Evolutionary conservation across 192 early-diverging fungal genomes (phyloP).

Genomic region (Podochytrium sp.): DNA sequence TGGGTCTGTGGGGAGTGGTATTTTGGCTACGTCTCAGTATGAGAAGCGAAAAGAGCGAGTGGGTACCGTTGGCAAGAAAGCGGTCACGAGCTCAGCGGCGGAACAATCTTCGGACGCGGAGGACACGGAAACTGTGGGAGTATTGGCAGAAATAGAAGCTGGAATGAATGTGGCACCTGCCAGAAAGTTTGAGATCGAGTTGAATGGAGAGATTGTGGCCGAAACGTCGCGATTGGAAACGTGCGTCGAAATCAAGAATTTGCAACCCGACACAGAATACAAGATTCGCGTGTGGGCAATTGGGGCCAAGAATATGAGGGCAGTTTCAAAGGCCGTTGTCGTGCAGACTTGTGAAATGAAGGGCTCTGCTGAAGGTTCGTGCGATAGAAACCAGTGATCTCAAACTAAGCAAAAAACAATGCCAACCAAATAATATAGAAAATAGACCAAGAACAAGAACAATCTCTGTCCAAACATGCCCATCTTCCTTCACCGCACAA

Average conservation of each 20-base stretch:
- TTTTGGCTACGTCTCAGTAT: no score
- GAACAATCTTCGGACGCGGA: neutral
- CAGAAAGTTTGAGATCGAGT: slow-evolving; percentile 35
- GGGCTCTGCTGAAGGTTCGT: neutral
- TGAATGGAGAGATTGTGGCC: slow-evolving; percentile 44
- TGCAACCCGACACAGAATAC: slow-evolving; percentile 26
- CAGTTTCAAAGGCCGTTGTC: slow-evolving; percentile 30
- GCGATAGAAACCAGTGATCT: neutral
- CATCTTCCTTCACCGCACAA: no score
- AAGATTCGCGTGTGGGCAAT: slow-evolving; percentile 47
- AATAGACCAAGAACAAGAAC: no score
- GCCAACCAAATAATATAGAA: no score
- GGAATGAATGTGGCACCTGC: slow-evolving; percentile 17
- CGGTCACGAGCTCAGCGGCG: neutral
- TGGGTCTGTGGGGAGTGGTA: no score
- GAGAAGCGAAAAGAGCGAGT: no score
- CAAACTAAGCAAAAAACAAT: no score
- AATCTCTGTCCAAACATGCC: no score
- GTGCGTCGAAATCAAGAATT: slow-evolving; percentile 28
- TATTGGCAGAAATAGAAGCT: neutral
- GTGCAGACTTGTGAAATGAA: slow-evolving; percentile 31
- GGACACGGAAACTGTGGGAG: neutral
- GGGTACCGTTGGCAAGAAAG: neutral
- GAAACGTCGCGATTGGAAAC: slow-evolving; percentile 35
- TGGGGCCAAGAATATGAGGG: slow-evolving; percentile 26